phyloP scores from a whole-genome alignment of 2,329 filamentous ascomycete genomes.

The Beauveria sp. region DNA sequence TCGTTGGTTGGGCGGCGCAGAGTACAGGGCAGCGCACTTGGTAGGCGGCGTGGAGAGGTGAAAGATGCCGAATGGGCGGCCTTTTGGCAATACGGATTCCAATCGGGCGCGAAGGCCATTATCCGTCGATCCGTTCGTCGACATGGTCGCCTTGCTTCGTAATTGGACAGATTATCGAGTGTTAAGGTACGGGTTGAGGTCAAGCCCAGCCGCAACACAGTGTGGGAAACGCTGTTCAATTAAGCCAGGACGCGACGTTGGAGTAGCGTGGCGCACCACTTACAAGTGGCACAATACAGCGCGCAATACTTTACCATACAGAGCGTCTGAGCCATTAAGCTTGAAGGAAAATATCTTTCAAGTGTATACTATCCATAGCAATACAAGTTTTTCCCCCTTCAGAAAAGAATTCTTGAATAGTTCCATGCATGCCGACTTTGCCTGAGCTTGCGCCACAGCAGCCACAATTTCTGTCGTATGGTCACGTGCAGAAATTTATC shows the following conservation, averaged over 20 bases:
- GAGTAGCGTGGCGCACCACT: background rate
- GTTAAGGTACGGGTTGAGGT: background rate
- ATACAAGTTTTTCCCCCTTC: too few species aligned
- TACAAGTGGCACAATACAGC: background rate
- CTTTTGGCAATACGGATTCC: constrained; percentile 45
- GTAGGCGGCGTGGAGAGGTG: constrained; percentile 83
- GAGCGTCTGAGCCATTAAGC: too few species aligned
- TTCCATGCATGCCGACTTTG: too few species aligned
- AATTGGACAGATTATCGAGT: background rate
- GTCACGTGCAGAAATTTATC: constrained; percentile 11
- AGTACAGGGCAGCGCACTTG: constrained; percentile 67
- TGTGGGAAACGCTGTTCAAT: constrained; percentile 9
- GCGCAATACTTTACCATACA: background rate
- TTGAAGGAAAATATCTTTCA: too few species aligned
- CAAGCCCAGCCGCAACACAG: background rate
- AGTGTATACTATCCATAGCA: too few species aligned
- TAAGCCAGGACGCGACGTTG: constrained; percentile 4
- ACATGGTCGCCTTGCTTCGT: background rate
- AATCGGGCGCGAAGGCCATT: constrained; percentile 21
- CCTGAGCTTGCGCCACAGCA: background rate
- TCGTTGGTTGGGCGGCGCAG: constrained; percentile 62
- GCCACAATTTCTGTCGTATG: background rate
- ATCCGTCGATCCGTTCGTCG: background rate
- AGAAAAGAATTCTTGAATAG: too few species aligned
- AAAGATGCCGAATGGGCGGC: constrained; percentile 59